phyloP scores from a whole-genome alignment of 176 grass and related monocot species.

The Echinochloa phyllopogon region DNA sequence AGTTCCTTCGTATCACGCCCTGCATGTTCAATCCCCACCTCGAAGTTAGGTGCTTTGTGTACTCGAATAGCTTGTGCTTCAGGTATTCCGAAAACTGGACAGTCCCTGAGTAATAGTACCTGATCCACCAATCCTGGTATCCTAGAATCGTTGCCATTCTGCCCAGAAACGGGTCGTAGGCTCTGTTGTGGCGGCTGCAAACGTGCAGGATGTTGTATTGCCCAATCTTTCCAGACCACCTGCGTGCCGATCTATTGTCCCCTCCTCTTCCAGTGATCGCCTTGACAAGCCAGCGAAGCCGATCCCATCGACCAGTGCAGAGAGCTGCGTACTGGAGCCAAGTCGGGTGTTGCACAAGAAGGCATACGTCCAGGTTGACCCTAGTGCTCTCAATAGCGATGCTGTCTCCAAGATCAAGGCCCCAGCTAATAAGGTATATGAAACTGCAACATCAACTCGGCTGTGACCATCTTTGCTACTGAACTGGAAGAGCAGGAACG shows the following conservation, averaged over 20 bases:
- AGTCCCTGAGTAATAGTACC: not conserved
- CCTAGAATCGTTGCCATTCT: not conserved
- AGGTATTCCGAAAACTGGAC: not conserved
- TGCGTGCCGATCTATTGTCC: not conserved
- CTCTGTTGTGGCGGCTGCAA: not conserved
- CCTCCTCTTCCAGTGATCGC: not conserved
- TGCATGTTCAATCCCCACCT: not conserved
- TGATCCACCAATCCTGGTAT: not conserved
- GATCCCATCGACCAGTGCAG: slow-evolving; percentile 12
- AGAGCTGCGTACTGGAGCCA: not conserved
- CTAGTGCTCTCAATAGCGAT: not conserved
- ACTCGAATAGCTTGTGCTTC: rapidly evolving
- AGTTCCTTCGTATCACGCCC: slow-evolving; percentile 11
- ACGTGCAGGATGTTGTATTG: slow-evolving; percentile 18
- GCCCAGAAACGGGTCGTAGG: not conserved
- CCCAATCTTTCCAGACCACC: slow-evolving; percentile 29
- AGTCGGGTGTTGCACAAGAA: not conserved
- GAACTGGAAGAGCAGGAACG: not conserved
- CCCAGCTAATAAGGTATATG: slow-evolving; percentile 46
- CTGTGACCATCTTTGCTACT: not conserved
- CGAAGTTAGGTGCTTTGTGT: rapidly evolving
- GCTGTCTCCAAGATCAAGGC: slow-evolving; percentile 16
- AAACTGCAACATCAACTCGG: slow-evolving; percentile 28
- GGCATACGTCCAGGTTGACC: slow-evolving; percentile 3
- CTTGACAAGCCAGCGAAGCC: not conserved